These are phyloP conservation scores for Solanum chmielewskii DNA, from an alignment of 257 asterid species.

Conservation along the genomic window DNA sequence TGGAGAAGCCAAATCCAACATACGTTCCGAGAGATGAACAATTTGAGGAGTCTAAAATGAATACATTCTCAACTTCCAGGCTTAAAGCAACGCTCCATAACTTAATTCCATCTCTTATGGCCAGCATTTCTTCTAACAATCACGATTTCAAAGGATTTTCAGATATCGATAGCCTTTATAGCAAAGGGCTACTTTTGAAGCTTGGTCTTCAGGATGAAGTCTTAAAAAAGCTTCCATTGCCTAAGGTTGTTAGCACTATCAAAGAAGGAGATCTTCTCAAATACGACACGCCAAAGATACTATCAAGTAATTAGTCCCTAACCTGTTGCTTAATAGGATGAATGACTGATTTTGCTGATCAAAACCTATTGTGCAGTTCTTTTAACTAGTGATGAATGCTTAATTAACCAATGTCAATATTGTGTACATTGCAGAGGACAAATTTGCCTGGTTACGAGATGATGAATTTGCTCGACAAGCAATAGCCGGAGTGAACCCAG, in stretches of 20 bases:
- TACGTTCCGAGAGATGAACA: constrained; percentile 95
- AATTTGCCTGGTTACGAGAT: constrained; percentile 85
- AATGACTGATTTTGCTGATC: background rate
- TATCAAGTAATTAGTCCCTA: constrained; percentile 39
- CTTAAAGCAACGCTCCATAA: constrained; percentile 81
- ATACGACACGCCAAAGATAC: constrained; percentile 67
- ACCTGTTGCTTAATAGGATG: background rate
- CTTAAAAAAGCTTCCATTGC: constrained; percentile 61
- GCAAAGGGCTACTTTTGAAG: constrained; percentile 74
- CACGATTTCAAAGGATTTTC: constrained; percentile 76
- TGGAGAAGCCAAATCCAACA: constrained; percentile 89
- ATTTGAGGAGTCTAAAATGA: constrained; percentile 86
- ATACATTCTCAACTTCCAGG: constrained; percentile 77
- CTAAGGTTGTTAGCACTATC: constrained; percentile 56
- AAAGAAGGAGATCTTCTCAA: constrained; percentile 80
- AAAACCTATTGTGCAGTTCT: background rate
- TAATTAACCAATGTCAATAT: background rate
- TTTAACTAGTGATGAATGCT: background rate
- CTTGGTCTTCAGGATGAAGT: constrained; percentile 72
- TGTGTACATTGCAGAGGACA: constrained; percentile 54
- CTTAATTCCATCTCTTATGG: constrained; percentile 67
- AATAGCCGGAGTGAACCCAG: constrained; percentile 88
- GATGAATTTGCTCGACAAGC: constrained; percentile 93
- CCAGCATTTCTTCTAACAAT: constrained; percentile 64
- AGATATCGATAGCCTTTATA: constrained; percentile 82